These are phyloP conservation scores for Meyerozyma elateridarum DNA, from an alignment of 1,139 yeast genomes.

Conservation along the genomic window DNA sequence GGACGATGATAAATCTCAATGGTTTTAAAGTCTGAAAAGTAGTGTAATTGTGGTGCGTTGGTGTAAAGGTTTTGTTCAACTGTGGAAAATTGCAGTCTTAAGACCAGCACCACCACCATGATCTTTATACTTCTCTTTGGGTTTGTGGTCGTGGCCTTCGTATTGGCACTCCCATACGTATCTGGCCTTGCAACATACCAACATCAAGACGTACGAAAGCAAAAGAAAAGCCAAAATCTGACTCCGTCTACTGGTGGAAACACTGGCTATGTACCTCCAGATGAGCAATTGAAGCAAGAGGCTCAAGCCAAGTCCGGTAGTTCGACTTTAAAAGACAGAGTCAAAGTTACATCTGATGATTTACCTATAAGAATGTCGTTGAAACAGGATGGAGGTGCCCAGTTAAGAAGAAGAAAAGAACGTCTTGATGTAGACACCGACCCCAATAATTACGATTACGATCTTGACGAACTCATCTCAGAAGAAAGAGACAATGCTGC, in stretches of 20 bases:
- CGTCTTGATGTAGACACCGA: conserved; percentile 29
- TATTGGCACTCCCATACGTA: conserved; percentile 33
- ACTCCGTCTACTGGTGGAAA: conserved; percentile 9
- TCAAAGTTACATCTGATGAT: conserved; percentile 34
- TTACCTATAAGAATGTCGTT: conserved; percentile 35
- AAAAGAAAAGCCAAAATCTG: conserved; percentile 7
- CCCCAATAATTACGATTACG: conserved; percentile 43
- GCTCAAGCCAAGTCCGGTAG: conserved; percentile 18
- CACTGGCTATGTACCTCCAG: conserved; percentile 40
- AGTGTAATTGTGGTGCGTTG: no score
- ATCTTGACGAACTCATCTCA: conserved; percentile 45
- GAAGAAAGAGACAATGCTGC: conserved; percentile 18
- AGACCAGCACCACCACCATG: conserved; percentile 21
- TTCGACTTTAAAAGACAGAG: conserved; percentile 26
- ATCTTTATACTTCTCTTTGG: conserved; percentile 24
- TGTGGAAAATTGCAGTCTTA: no score
- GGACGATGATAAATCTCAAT: no score
- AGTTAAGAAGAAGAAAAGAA: conserved; percentile 20
- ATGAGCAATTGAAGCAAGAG: conserved; percentile 21
- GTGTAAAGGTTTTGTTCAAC: no score
- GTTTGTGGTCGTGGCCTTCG: conserved; percentile 24
- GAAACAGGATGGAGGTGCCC: conserved; percentile 15
- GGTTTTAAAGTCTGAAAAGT: no score
- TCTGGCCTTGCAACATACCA: conserved; percentile 35
- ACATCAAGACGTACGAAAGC: conserved; percentile 16